These are phyloP conservation scores for Gossypium gossypioides DNA, from an alignment of 441 rosid genomes.

Conservation along the genomic window DNA sequence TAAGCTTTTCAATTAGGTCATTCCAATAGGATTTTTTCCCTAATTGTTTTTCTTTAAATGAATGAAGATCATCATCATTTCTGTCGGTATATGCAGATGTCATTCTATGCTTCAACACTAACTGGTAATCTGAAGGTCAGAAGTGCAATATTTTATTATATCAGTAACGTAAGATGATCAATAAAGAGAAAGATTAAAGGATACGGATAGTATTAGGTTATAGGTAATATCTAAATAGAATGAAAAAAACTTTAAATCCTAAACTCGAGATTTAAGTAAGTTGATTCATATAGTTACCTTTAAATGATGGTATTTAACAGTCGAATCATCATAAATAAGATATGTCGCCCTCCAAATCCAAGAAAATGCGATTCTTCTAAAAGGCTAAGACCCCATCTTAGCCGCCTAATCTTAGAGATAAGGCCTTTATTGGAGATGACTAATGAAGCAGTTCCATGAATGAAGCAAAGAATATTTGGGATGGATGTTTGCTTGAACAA, in stretches of 20 bases:
- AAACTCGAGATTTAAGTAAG: background rate
- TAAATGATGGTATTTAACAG: background rate
- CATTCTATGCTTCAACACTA: constrained; percentile 6
- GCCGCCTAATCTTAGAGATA: background rate
- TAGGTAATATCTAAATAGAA: constrained; percentile 1
- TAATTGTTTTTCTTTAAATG: background rate
- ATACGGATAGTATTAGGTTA: constrained; percentile 9
- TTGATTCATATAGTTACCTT: background rate
- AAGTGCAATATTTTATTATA: constrained; percentile 6
- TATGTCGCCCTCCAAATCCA: background rate
- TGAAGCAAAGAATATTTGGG: background rate
- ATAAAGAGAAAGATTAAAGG: background rate
- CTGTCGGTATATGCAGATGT: constrained; percentile 14
- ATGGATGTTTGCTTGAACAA: background rate
- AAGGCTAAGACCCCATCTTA: background rate
- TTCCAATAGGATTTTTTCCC: background rate
- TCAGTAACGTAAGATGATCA: background rate
- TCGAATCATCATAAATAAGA: background rate
- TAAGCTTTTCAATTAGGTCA: constrained; percentile 9
- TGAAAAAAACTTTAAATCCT: constrained; percentile 11
- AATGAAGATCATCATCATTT: constrained; percentile 11
- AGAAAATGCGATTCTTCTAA: background rate
- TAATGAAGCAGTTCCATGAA: background rate
- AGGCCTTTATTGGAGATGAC: constrained; percentile 4
- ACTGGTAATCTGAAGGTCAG: background rate